Percentiles rank a stretch among this genome's conserved stretches.
Conservation (phyloP, 768 basidiomycete genomes). For the Sistotremastrum niveocremeum region DNA sequence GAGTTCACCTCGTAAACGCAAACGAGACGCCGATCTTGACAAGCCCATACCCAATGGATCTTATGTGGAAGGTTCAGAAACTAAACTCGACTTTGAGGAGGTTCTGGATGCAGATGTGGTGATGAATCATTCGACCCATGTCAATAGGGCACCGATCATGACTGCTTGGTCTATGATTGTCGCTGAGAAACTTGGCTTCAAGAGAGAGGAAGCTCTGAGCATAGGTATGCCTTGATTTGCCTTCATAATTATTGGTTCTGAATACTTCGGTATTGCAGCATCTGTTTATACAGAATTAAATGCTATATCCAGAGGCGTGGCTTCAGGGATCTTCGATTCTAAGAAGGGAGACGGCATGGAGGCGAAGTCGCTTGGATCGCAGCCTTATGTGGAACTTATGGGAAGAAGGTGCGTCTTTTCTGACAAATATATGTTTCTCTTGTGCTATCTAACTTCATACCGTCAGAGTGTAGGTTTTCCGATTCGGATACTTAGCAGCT, state of each 20-base stretch:
- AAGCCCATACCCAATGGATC: constrained; percentile 43
- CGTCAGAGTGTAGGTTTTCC: constrained; percentile 26
- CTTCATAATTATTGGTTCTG: background rate
- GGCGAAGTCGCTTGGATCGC: constrained; percentile 40
- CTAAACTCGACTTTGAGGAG: constrained; percentile 60
- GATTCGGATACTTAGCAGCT: background rate
- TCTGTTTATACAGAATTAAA: constrained; percentile 93
- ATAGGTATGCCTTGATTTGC: constrained; percentile 43
- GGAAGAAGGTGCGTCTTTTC: constrained; percentile 40
- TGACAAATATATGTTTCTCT: background rate
- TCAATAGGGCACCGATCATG: constrained; percentile 92
- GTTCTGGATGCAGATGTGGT: constrained; percentile 62
- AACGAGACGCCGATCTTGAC: constrained; percentile 35
- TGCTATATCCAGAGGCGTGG: constrained; percentile 71
- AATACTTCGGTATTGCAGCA: constrained; percentile 29
- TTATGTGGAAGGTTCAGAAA: constrained; percentile 35
- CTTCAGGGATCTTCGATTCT: constrained; percentile 61
- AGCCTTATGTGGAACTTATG: constrained; percentile 82
- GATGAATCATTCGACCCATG: constrained; percentile 42
- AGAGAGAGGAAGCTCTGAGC: constrained; percentile 78
- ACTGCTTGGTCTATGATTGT: constrained; percentile 86
- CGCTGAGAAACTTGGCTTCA: constrained; percentile 76
- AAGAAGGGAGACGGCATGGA: constrained; percentile 41
- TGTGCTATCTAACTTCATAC: background rate
- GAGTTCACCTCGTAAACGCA: constrained; percentile 29